These are phyloP conservation scores for Amaranthus tricolor DNA, from an alignment of 179 eudicot genomes.

Conservation along the genomic window DNA sequence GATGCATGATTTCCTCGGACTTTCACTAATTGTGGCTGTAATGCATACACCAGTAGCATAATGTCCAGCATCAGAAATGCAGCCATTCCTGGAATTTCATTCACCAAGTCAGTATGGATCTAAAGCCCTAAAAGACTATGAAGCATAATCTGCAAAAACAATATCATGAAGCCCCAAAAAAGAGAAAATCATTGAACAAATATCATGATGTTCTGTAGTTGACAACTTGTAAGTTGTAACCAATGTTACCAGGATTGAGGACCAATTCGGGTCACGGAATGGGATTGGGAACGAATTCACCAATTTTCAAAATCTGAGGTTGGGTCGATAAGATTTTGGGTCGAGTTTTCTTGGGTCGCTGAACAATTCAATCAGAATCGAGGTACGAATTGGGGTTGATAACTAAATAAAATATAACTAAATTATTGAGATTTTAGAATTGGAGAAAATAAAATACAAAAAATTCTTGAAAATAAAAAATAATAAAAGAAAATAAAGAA, in stretches of 20 bases:
- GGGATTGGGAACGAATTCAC: no score
- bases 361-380: no score
- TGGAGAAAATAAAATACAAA: no score
- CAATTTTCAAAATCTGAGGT: no score
- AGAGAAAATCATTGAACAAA: constrained; percentile 4
- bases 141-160: not conserved
- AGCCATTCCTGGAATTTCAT: constrained; percentile 48
- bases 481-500: no score
- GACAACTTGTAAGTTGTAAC: not conserved
- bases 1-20: constrained; percentile 30
- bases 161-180: not conserved
- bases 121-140: constrained; percentile 11
- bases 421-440: no score
- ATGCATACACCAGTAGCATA: constrained; percentile 46
- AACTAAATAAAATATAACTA: no score
- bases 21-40: constrained; percentile 46
- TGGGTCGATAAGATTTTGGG: no score
- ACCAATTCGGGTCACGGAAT: no score
- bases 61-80: constrained; percentile 32
- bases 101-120: constrained; percentile 25
- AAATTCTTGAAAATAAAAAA: no score
- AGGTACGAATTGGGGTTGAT: no score
- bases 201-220: constrained; percentile 1
- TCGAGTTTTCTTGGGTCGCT: no score
- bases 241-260: not conserved